phyloP scores from a whole-genome alignment of 148 eudicot genomes.

The Pharnaceum exiguum region DNA sequence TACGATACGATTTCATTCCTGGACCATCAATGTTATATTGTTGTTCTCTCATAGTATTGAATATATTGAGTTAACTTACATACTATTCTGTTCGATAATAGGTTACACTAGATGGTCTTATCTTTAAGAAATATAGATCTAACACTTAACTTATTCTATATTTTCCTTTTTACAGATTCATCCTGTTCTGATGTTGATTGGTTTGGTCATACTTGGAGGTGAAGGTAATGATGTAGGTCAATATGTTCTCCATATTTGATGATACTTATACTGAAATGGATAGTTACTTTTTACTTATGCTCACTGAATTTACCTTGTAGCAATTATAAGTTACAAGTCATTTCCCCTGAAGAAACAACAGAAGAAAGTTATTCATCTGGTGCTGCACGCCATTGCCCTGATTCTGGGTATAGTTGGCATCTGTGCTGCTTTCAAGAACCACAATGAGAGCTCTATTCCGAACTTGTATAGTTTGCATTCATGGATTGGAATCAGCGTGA shows the following conservation, averaged over 20 bases:
- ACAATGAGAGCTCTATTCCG: constrained; percentile 65
- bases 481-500: constrained; percentile 81
- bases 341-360: constrained; percentile 60
- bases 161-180: constrained; percentile 47
- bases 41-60: too few relatives aligned
- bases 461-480: constrained; percentile 96
- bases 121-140: neutral
- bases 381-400: constrained; percentile 74
- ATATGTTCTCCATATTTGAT: neutral
- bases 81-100: too few relatives aligned
- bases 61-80: too few relatives aligned
- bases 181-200: constrained; percentile 83
- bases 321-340: constrained; percentile 82
- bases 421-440: constrained; percentile 73
- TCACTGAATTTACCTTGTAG: constrained; percentile 34
- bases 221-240: constrained; percentile 48
- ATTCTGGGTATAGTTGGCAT: constrained; percentile 75
- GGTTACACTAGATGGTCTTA: too few relatives aligned
- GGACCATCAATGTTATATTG: too few relatives aligned
- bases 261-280: neutral
- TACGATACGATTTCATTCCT: too few relatives aligned
- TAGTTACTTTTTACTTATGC: neutral
- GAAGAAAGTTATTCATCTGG: constrained; percentile 77
- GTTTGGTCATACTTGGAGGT: constrained; percentile 77
- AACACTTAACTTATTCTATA: neutral